These are phyloP conservation scores for Chimonanthus praecox DNA, from an alignment of 164 flowering plant genomes.

Conservation along the genomic window DNA sequence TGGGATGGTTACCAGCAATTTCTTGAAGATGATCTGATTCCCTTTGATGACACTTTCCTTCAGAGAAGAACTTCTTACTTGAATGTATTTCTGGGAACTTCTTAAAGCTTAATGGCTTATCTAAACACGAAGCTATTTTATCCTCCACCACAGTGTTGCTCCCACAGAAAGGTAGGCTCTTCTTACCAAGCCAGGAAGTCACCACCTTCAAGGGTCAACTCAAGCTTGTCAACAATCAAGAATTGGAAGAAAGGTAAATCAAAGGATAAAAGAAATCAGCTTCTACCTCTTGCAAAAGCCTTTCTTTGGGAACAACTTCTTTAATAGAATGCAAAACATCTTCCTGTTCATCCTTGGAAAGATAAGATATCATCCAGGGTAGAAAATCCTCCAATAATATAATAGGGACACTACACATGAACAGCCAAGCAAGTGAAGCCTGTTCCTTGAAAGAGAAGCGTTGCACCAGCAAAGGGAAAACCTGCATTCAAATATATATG, in stretches of 20 bases:
- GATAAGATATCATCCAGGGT: conserved; percentile 70
- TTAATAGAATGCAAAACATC: conserved; percentile 38
- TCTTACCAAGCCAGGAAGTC: conserved; percentile 51
- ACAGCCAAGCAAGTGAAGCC: conserved; percentile 77
- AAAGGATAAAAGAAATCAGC: background rate
- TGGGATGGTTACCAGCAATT: conserved; percentile 20
- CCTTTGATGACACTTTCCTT: conserved; percentile 14
- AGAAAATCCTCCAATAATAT: conserved; percentile 54
- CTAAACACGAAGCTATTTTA: conserved; percentile 15
- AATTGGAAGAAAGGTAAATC: conserved; percentile 1
- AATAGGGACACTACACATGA: conserved; percentile 69
- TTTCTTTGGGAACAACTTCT: conserved; percentile 57
- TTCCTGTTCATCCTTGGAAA: conserved; percentile 40
- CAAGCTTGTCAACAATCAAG: conserved; percentile 5
- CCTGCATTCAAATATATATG: conserved; percentile 41
- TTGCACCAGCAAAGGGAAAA: conserved; percentile 62
- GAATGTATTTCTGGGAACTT: conserved; percentile 18
- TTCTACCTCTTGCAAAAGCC: conserved; percentile 61
- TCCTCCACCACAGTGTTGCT: conserved; percentile 9
- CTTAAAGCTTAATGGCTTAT: conserved; percentile 21
- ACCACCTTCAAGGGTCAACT: conserved; percentile 47
- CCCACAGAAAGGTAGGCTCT: conserved; percentile 16
- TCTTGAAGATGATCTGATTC: conserved; percentile 6
- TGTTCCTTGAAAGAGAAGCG: conserved; percentile 60
- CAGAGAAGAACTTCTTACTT: conserved; percentile 11